Evolutionary conservation across 2,329 filamentous ascomycete genomes (phyloP).

Genomic region (Knufia fluminis): DNA sequence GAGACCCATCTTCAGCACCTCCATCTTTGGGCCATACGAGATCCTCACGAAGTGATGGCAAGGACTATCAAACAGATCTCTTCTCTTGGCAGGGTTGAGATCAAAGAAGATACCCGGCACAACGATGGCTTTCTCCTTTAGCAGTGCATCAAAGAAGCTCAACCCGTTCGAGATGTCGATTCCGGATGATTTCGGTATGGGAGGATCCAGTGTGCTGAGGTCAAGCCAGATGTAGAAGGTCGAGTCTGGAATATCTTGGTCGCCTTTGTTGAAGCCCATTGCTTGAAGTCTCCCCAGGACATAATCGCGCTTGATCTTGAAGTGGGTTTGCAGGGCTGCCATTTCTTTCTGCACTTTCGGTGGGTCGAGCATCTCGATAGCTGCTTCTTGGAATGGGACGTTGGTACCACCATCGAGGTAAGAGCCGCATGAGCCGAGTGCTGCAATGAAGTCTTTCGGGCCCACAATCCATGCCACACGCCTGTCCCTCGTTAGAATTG

Average conservation of each 20-base stretch:
- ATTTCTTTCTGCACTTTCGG: conserved; percentile 72
- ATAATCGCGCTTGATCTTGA: conserved; percentile 88
- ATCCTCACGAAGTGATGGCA: conserved; percentile 87
- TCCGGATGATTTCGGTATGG: conserved; percentile 51
- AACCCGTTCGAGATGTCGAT: conserved; percentile 74
- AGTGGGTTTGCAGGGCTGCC: conserved; percentile 79
- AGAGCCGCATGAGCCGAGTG: conserved; percentile 82
- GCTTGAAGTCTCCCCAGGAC: conserved; percentile 67
- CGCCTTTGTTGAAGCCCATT: conserved; percentile 63
- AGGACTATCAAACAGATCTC: conserved; percentile 87
- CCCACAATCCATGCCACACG: conserved; percentile 82
- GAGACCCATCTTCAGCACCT: conserved; percentile 65
- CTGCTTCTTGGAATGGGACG: conserved; percentile 90
- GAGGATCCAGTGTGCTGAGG: conserved; percentile 39
- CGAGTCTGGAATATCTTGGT: conserved; percentile 77
- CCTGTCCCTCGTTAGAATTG: not conserved
- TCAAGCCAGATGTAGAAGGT: conserved; percentile 90
- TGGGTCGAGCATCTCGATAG: conserved; percentile 87
- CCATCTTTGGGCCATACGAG: conserved; percentile 71
- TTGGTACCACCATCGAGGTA: conserved; percentile 94
- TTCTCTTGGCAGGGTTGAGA: conserved; percentile 76
- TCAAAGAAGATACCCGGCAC: conserved; percentile 98
- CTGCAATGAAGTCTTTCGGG: conserved; percentile 91
- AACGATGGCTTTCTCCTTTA: conserved; percentile 91
- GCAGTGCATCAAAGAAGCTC: conserved; percentile 92